A percentile compares a stretch with the other conserved stretches of the same genome.
Conservation (phyloP, 208 protist genomes). For the Trypanosoma caninum region DNA sequence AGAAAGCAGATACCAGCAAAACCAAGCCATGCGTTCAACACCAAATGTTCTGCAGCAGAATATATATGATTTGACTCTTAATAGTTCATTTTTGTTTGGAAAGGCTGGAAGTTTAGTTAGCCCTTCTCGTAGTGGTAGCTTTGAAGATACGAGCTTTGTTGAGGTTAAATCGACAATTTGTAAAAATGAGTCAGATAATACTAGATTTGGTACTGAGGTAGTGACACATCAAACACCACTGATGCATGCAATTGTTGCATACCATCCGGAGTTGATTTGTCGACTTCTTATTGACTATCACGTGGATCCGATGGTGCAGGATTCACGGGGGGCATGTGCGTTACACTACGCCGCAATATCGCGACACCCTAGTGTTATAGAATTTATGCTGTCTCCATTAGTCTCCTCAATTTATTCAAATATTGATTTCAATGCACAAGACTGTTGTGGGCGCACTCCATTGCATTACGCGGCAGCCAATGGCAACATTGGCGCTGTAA, state of each 20-base stretch:
- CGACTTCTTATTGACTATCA: conserved; percentile 68
- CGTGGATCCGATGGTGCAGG: conserved; percentile 64
- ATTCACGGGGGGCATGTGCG: conserved; percentile 70
- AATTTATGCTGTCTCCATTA: conserved; percentile 40
- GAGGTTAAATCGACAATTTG: neutral
- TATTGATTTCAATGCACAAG: conserved; percentile 72
- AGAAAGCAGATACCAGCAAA: too few species aligned
- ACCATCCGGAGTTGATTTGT: conserved; percentile 80
- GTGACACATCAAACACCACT: conserved; percentile 50
- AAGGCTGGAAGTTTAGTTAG: neutral
- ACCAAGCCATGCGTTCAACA: too few species aligned
- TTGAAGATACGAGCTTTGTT: neutral
- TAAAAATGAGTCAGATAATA: neutral
- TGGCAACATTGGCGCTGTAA: conserved; percentile 61
- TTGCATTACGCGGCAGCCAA: conserved; percentile 76
- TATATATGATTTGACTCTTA: neutral
- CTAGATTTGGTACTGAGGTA: neutral
- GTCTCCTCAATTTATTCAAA: neutral
- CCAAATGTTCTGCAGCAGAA: too few species aligned
- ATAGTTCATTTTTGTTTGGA: neutral
- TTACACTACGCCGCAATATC: conserved; percentile 69
- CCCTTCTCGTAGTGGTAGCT: neutral
- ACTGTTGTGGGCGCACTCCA: conserved; percentile 72
- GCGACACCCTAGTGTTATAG: conserved; percentile 45
- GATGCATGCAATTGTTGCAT: conserved; percentile 70